A percentile compares a stretch with the other conserved stretches of the same genome.
These are phyloP conservation scores for Saccharomycopsis hybrid DNA, from an alignment of 1,139 yeast genomes.

Conservation along the genomic window DNA sequence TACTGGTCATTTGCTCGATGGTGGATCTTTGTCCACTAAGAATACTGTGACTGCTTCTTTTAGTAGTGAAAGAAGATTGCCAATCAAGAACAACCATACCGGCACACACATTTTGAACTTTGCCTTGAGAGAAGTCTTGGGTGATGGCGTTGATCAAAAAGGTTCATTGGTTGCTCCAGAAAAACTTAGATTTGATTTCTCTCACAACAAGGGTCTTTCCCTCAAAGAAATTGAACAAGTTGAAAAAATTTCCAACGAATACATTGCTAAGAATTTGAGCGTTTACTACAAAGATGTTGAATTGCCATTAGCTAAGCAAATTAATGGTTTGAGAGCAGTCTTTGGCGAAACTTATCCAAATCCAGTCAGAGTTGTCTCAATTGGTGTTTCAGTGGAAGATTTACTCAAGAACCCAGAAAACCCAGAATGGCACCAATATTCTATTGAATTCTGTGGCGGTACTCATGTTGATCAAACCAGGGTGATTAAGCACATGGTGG, in stretches of 20 bases:
- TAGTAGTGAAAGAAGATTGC: slow-evolving; percentile 94
- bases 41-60: slow-evolving; percentile 78
- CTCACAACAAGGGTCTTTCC: slow-evolving; percentile 77
- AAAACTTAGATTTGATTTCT: slow-evolving; percentile 91
- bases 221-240: slow-evolving; percentile 66
- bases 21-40: slow-evolving; percentile 39
- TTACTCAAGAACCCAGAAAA: slow-evolving; percentile 64
- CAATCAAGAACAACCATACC: slow-evolving; percentile 94
- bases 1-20: slow-evolving; percentile 77
- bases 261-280: slow-evolving; percentile 60
- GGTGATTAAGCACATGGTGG: slow-evolving; percentile 84
- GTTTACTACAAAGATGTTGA: slow-evolving; percentile 84
- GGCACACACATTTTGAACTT: slow-evolving; percentile 93
- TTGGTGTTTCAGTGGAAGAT: slow-evolving; percentile 86
- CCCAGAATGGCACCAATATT: slow-evolving; percentile 66
- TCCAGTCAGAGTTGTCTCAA: slow-evolving; percentile 95
- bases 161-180: slow-evolving; percentile 97
- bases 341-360: slow-evolving; percentile 99
- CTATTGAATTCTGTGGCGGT: slow-evolving; percentile 98
- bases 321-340: slow-evolving; percentile 89
- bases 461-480: slow-evolving; percentile 91
- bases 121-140: slow-evolving; percentile 80
- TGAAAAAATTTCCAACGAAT: slow-evolving; percentile 66
- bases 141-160: slow-evolving; percentile 87
- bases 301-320: slow-evolving; percentile 62